Base-by-base conservation (phyloP, 2,329 filamentous ascomycete species). In the Arthrobotrys entomopaga region DNA sequence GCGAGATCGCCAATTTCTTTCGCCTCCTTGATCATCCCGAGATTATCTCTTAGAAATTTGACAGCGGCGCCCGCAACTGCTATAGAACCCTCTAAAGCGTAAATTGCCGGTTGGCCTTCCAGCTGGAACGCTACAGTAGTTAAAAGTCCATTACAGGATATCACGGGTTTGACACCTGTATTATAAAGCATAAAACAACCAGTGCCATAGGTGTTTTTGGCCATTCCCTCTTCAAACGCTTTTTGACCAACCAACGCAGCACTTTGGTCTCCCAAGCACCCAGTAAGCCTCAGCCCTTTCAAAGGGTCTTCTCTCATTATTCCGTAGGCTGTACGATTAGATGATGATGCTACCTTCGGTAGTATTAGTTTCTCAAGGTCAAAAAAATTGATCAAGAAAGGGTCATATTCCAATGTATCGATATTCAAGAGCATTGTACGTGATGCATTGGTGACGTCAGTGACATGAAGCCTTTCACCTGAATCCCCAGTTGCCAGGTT, bases 391-490 rank as follows among this genome's bases (percentile, higher is more conserved):
- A 96, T 83, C 24, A 96, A 85, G 46, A 85, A 85, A 66, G 92
- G 88, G 80, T 94, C 91, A 82, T 96, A 97, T 78, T 93, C 82
- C 71, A 92, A 85, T 10, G 89, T 93, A 78, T 88, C 86, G 63
- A 97, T 85, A 82, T 96, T 92, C 90, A 96, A 93, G 82, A 97
- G 95, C 92, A 96, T 96, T 74, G 93, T 97, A 79, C 93, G 86
- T 61, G 91, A 94, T 19, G 93, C 93, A 81, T 97, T 97, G 74
- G 91, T 92, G 54, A 90, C 88, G 81, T 97, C 93, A 0, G 93
- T 95, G 69, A 96, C 91, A 80, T 91, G 89, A 49, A 93, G 82
- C 65, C 89, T 86, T 59, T 86, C 87, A 71, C 87, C 84, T 34
- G 84, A 85, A 57, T 90, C 89, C 69, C 91, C 92, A 2, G 58